Percentiles rank a stretch among this genome's conserved stretches.
Conservation (phyloP, 2,329 filamentous ascomycete species). For the Polychaeton citri region DNA sequence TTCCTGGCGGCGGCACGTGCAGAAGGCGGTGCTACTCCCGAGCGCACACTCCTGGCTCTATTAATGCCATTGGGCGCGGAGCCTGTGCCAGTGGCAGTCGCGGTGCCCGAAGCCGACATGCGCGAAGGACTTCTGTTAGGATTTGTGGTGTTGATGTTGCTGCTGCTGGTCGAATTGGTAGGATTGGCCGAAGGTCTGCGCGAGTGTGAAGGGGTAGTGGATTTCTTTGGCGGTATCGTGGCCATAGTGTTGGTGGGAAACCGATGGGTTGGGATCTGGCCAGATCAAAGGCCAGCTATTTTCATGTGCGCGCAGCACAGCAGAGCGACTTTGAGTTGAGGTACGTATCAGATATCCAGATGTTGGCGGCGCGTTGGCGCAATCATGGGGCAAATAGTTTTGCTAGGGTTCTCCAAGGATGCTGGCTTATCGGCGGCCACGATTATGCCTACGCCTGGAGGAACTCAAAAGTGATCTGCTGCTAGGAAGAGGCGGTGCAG, state of each 20-base stretch:
- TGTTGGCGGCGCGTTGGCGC: too few species aligned
- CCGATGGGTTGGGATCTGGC: too few species aligned
- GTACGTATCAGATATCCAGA: too few species aligned
- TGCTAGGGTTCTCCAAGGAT: too few species aligned
- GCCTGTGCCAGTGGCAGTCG: slow-evolving; percentile 26
- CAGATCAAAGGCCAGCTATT: too few species aligned
- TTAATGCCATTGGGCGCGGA: slow-evolving; percentile 19
- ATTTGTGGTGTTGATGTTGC: neutral
- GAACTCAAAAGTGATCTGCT: too few species aligned
- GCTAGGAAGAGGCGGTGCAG: too few species aligned
- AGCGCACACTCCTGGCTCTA: slow-evolving; percentile 49
- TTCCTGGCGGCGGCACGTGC: slow-evolving; percentile 58
- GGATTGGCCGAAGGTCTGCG: neutral
- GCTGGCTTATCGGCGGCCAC: too few species aligned
- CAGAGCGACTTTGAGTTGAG: too few species aligned
- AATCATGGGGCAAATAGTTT: too few species aligned
- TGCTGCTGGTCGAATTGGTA: neutral
- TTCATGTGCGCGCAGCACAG: too few species aligned
- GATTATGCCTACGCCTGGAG: too few species aligned
- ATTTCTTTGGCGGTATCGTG: neutral
- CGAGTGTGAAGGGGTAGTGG: neutral
- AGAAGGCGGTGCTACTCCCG: slow-evolving; percentile 48
- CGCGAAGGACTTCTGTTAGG: slow-evolving; percentile 25
- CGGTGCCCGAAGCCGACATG: slow-evolving; percentile 29
- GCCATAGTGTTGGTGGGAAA: neutral